Evolutionary conservation across 2,329 filamentous ascomycete genomes (phyloP).

Genomic region (Elsinoe perseae): DNA sequence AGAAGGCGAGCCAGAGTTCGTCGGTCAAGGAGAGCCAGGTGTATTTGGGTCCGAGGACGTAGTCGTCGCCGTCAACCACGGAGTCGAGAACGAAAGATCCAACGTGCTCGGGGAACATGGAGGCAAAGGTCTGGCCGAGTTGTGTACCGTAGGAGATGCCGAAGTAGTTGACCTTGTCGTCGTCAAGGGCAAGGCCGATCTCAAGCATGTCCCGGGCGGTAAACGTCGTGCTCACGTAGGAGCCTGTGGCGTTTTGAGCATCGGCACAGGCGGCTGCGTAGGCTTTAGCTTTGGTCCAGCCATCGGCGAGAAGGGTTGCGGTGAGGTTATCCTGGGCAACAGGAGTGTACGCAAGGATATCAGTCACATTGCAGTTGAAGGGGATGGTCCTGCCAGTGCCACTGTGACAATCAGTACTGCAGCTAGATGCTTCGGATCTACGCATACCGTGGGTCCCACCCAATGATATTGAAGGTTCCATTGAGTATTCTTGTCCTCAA

Average conservation of each 20-base stretch:
- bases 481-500: conserved; percentile 12
- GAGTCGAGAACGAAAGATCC: conserved; percentile 38
- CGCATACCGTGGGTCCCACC: conserved; percentile 39
- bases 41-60: conserved; percentile 21
- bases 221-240: conserved; percentile 40
- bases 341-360: conserved; percentile 13
- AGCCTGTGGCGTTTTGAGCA: conserved; percentile 29
- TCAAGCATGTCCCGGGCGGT: conserved; percentile 45
- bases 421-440: conserved; percentile 30
- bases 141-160: conserved; percentile 45
- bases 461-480: conserved; percentile 37
- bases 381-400: conserved; percentile 1
- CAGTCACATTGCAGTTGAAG: not conserved
- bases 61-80: conserved; percentile 37
- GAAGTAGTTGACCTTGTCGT: conserved; percentile 36
- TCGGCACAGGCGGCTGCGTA: conserved; percentile 26
- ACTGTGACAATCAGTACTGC: conserved; percentile 21
- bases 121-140: conserved; percentile 36
- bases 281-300: conserved; percentile 37
- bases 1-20: conserved; percentile 40
- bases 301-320: conserved; percentile 35
- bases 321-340: conserved; percentile 26
- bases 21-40: conserved; percentile 28
- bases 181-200: conserved; percentile 34
- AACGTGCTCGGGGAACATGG: conserved; percentile 35